Evolutionary conservation across 768 basidiomycete genomes (phyloP).

Genomic region (Rhizopogon vinicolor): DNA sequence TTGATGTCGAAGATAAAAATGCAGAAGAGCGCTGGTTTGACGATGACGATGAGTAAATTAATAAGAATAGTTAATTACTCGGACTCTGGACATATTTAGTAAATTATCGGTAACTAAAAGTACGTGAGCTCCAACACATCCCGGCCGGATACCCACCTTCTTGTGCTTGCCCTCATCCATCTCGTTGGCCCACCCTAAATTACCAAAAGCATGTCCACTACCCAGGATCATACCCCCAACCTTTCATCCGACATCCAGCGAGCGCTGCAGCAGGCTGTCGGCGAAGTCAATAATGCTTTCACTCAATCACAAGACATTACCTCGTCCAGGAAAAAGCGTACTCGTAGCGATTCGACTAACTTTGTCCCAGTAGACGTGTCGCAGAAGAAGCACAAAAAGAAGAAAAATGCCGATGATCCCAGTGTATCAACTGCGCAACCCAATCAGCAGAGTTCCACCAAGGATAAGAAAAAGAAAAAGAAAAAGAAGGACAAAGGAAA

Average conservation of each 20-base stretch:
- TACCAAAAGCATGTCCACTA: slow-evolving; percentile 18
- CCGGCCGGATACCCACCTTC: background rate
- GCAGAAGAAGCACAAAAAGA: slow-evolving; percentile 27
- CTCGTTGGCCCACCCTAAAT: slow-evolving; percentile 37
- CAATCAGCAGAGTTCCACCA: background rate
- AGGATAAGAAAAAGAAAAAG: slow-evolving; percentile 22
- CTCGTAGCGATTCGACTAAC: slow-evolving; percentile 9
- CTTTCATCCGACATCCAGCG: slow-evolving; percentile 43
- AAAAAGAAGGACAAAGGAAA: slow-evolving; percentile 32
- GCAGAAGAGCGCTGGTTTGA: slow-evolving; percentile 74
- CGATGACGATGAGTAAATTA: slow-evolving; percentile 45
- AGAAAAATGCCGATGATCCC: slow-evolving; percentile 22
- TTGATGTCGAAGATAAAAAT: slow-evolving; percentile 56
- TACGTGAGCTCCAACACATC: background rate
- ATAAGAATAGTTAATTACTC: background rate
- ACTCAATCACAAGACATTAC: slow-evolving; percentile 18
- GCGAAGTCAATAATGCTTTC: slow-evolving; percentile 39
- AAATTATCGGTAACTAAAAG: slow-evolving; percentile 11
- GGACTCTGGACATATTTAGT: slow-evolving; percentile 7
- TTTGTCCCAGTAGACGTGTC: slow-evolving; percentile 10
- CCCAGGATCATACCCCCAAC: slow-evolving; percentile 6
- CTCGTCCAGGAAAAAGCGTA: slow-evolving; percentile 32
- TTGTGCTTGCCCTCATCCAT: slow-evolving; percentile 38
- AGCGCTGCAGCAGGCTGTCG: slow-evolving; percentile 47
- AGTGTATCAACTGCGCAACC: background rate